phyloP scores from a whole-genome alignment of 768 basidiomycete genomes.

The Cystofilobasidium ferigula region DNA sequence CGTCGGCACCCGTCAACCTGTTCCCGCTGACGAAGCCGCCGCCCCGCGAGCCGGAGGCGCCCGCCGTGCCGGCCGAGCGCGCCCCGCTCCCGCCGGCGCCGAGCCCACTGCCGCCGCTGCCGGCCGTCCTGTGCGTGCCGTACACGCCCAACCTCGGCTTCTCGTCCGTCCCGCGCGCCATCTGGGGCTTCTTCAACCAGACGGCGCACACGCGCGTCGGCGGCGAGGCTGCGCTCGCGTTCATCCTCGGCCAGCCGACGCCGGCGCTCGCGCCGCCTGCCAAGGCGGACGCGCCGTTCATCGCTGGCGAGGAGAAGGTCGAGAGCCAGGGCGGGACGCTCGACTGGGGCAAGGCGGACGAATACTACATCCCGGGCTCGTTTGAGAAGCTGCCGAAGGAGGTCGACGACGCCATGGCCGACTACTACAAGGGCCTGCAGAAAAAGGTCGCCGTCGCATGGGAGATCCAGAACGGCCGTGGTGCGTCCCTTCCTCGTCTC shows the following conservation, averaged over 20 bases:
- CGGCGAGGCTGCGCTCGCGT: slow-evolving; percentile 24
- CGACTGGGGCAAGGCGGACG: slow-evolving; percentile 10
- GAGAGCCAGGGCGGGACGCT: slow-evolving; percentile 6
- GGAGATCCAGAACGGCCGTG: slow-evolving; percentile 22
- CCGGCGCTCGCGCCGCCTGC: not conserved
- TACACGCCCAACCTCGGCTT: slow-evolving; percentile 25
- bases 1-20: slow-evolving; percentile 3
- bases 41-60: not conserved
- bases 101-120: slow-evolving; percentile 17
- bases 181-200: slow-evolving; percentile 23
- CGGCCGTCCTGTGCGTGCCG: slow-evolving; percentile 18
- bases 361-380: slow-evolving; percentile 2
- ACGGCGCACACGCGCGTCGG: slow-evolving; percentile 6
- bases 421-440: slow-evolving; percentile 19
- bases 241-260: slow-evolving; percentile 11
- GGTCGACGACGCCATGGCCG: slow-evolving; percentile 22
- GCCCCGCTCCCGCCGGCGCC: not conserved
- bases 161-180: slow-evolving; percentile 25
- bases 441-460: slow-evolving; percentile 13
- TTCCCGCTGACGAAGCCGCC: slow-evolving; percentile 16
- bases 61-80: no score
- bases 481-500: slow-evolving; percentile 3
- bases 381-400: slow-evolving; percentile 21
- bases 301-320: not conserved
- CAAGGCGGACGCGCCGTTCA: not conserved